Percentiles rank a stretch among this genome's conserved stretches.
Evolutionary conservation across 1,139 yeast genomes (phyloP).

Genomic region (Ogataea hybrid): DNA sequence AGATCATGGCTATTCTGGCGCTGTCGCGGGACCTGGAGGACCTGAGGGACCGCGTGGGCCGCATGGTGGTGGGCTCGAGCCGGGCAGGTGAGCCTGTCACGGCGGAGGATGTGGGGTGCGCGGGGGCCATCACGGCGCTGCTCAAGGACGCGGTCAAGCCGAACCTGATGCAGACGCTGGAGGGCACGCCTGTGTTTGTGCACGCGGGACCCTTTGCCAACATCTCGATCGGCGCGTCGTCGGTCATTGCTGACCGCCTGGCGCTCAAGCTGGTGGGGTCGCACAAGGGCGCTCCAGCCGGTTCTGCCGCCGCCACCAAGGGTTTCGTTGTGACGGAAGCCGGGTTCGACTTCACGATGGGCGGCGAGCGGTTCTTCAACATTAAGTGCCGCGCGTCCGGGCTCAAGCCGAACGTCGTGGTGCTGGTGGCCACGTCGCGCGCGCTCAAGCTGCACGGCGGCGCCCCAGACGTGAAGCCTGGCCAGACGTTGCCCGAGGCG

Average conservation of each 20-base stretch:
- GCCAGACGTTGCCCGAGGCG: constrained; percentile 67
- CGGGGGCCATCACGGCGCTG: constrained; percentile 78
- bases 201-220: constrained; percentile 90
- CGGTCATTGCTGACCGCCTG: constrained; percentile 73
- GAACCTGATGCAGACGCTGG: constrained; percentile 79
- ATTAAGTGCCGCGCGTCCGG: constrained; percentile 80
- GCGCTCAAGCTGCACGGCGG: constrained; percentile 84
- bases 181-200: constrained; percentile 81
- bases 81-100: constrained; percentile 64
- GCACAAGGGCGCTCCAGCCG: constrained; percentile 32
- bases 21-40: constrained; percentile 64
- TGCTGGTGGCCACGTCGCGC: constrained; percentile 75
- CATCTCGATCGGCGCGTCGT: constrained; percentile 81
- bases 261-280: constrained; percentile 64
- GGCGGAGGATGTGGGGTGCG: constrained; percentile 75
- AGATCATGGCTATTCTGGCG: constrained; percentile 79
- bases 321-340: constrained; percentile 85
- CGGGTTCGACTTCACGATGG: constrained; percentile 86
- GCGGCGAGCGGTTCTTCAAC: constrained; percentile 81
- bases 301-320: constrained; percentile 39
- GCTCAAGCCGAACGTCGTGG: constrained; percentile 67
- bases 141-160: constrained; percentile 82
- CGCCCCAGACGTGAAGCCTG: constrained; percentile 82
- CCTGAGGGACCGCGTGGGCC: constrained; percentile 68
- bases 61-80: constrained; percentile 68